A percentile compares a stretch with the other conserved stretches of the same genome.
These are phyloP conservation scores for Anthostomella pinea DNA, from an alignment of 2,329 filamentous ascomycete species.

Conservation along the genomic window DNA sequence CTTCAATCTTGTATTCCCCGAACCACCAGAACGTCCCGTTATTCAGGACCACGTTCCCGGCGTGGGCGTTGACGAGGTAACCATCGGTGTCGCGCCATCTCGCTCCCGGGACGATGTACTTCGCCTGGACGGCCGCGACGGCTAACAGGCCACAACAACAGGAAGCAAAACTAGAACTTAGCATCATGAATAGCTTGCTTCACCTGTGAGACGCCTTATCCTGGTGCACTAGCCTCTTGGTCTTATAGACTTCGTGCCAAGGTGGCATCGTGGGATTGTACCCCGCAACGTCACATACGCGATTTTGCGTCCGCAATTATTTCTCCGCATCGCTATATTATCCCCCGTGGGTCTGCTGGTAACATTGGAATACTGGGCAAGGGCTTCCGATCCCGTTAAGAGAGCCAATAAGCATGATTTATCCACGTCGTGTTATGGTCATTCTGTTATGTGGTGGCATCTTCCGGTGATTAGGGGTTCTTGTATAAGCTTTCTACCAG, in stretches of 20 bases:
- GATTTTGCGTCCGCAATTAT: not conserved
- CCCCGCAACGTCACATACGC: constrained; percentile 13
- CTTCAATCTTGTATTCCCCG: constrained; percentile 59
- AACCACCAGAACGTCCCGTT: constrained; percentile 58
- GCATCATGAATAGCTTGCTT: too few relatives aligned
- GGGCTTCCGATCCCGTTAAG: too few relatives aligned
- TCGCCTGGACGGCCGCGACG: constrained; percentile 33
- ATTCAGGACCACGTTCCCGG: constrained; percentile 54
- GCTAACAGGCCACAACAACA: constrained; percentile 23
- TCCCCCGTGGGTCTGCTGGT: constrained; percentile 12
- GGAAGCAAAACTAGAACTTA: constrained; percentile 5
- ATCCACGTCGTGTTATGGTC: too few relatives aligned
- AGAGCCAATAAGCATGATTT: too few relatives aligned
- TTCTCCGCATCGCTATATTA: constrained; percentile 28
- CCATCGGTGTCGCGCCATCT: constrained; percentile 60
- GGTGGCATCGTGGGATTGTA: constrained; percentile 10
- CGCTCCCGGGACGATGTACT: constrained; percentile 60
- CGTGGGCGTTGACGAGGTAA: constrained; percentile 60
- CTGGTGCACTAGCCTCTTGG: not conserved
- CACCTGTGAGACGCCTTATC: too few relatives aligned
- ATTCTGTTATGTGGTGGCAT: too few relatives aligned
- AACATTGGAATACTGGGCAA: too few relatives aligned
- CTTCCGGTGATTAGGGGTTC: too few relatives aligned
- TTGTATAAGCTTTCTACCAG: too few relatives aligned
- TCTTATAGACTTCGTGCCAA: constrained; percentile 9